Evolutionary conservation across 306 rosid species (phyloP).

Genomic region (Sesbania bispinosa): DNA sequence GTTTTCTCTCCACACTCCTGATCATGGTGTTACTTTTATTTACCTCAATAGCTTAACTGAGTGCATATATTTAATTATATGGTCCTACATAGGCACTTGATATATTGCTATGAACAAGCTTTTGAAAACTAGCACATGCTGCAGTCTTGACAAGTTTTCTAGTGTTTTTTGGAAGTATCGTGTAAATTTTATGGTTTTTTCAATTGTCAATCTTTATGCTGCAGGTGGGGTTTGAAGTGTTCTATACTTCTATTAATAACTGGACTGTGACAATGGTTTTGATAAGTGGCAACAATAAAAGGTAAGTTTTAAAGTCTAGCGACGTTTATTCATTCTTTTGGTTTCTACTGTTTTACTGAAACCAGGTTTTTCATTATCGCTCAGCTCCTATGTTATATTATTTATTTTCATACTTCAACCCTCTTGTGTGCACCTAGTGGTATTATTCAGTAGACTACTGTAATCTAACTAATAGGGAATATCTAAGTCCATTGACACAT

Average conservation of each 20-base stretch:
- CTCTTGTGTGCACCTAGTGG: neutral
- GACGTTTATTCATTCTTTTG: neutral
- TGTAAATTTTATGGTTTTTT: neutral
- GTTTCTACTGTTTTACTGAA: neutral
- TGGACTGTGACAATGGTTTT: constrained; percentile 35
- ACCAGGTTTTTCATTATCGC: neutral
- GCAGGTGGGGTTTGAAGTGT: constrained; percentile 33
- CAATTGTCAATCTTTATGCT: neutral
- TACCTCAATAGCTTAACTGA: neutral
- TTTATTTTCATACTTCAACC: neutral
- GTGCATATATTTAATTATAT: neutral
- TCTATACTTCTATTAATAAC: neutral
- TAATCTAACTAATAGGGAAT: neutral
- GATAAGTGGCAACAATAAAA: constrained; percentile 44
- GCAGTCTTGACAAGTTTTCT: neutral
- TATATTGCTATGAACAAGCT: neutral
- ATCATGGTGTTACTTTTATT: neutral
- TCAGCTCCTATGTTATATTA: neutral
- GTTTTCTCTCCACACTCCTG: neutral
- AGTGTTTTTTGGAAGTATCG: neutral
- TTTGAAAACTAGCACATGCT: neutral
- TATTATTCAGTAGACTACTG: neutral
- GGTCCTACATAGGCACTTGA: neutral
- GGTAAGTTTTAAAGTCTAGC: constrained; percentile 16
- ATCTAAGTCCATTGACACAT: neutral